Percentiles rank a stretch among this genome's conserved stretches.
Evolutionary conservation across 2,329 filamentous ascomycete species (phyloP).

Genomic region (Dothiorella sarmentorum): DNA sequence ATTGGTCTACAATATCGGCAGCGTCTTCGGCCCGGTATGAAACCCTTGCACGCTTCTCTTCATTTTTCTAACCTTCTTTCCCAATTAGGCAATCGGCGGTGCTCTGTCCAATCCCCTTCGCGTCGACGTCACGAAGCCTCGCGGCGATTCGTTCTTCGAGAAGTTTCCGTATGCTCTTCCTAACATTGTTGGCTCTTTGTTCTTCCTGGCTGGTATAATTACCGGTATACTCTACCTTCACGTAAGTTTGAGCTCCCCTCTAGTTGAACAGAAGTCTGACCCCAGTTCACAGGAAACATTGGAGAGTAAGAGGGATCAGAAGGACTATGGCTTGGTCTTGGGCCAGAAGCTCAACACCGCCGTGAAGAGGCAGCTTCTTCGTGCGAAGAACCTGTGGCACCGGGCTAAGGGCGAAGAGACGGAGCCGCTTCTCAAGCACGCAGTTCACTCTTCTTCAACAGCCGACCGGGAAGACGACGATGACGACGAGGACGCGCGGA

Average conservation of each 20-base stretch:
- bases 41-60: neutral
- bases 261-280: constrained; percentile 1
- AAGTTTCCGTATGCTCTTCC: constrained; percentile 79
- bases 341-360: constrained; percentile 59
- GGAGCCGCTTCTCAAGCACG: constrained; percentile 18
- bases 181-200: constrained; percentile 70
- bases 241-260: constrained; percentile 38
- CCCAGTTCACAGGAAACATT: constrained; percentile 66
- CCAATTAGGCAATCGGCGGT: constrained; percentile 63
- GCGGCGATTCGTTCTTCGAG: constrained; percentile 62
- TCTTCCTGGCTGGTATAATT: constrained; percentile 75
- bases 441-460: neutral
- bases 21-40: constrained; percentile 73
- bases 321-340: constrained; percentile 72
- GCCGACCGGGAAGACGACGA: constrained; percentile 27
- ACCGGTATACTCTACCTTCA: constrained; percentile 75
- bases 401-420: constrained; percentile 17
- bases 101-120: constrained; percentile 77
- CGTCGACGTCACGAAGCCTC: constrained; percentile 68
- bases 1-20: constrained; percentile 81
- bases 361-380: constrained; percentile 9
- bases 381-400: constrained; percentile 20
- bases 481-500: constrained; percentile 19
- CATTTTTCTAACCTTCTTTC: neutral
- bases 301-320: constrained; percentile 62